Evolutionary conservation across 495 filamentous ascomycete species (phyloP), one percentile per base, ranked within the genome.

Genomic region (Bacidia rubella): DNA sequence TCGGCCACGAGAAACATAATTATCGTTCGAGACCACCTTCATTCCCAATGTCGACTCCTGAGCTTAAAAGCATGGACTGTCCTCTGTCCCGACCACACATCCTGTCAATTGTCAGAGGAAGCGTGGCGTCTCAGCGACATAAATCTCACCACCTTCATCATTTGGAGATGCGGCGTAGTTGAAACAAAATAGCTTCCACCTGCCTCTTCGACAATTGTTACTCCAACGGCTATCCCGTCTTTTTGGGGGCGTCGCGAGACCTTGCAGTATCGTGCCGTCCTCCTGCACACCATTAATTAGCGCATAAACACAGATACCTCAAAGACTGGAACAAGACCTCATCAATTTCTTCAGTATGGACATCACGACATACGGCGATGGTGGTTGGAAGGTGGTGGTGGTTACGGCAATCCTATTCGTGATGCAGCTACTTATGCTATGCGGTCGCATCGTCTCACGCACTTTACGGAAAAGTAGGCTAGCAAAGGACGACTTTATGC

Each of bases 401-500:
- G 56, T 61, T 22, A 50, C 52, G 23, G 40, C 46, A 11, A n/a
- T 61, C 3, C 43, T 61, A 7, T 42, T 61, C 7, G 11, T 58
- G 15, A 51, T 61, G 59, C 62, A 63, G 52, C 52, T 63, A 12
- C 4, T 63, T 9, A 53, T 63, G 29, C 55, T 67, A 3, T 51
- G 25, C 2, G 65, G 62, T n/a, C 62, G 65, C n/a, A 60, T 66
- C 29, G 54, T 58, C 47, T 63, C 65, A 47, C 58, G 66, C 40
- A 57, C 55, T 41, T 32, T 64, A 27, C 60, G 59, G 40, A 58
- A 56, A 51, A 39, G 59, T 7, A 38, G 49, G 2, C 40, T 56
- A 26, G 56, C 53, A 1, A n/a, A 57, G 11, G 66, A 68, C 56
- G 66, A 68, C 29, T 63, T 63, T 40, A 58, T 67, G 25, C 58